A percentile compares a stretch with the other conserved stretches of the same genome.
phyloP scores from a whole-genome alignment of 78 protist genomes.

The Dictyostelium brefeldianum region DNA sequence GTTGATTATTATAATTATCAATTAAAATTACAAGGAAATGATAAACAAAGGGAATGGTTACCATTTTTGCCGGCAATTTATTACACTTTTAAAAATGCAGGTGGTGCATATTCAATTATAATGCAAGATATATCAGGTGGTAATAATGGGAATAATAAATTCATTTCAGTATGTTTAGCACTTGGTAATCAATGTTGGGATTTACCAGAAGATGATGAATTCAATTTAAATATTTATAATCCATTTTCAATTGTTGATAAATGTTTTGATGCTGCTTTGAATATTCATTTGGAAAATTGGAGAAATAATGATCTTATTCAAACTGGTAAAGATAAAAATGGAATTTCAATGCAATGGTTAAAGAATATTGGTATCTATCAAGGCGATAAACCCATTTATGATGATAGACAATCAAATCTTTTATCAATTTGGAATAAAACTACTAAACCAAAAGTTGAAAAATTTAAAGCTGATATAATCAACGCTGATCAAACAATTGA shows the following conservation, averaged over 20 bases:
- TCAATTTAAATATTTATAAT: neutral
- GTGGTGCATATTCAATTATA: neutral
- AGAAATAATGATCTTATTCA: neutral
- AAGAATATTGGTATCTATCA: neutral
- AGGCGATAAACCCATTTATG: neutral
- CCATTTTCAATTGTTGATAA: neutral
- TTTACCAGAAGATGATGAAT: neutral
- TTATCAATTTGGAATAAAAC: neutral
- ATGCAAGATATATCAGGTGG: conserved; percentile 25
- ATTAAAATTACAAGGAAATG: neutral
- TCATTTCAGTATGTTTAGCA: neutral
- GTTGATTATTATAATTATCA: neutral
- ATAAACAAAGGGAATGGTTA: neutral
- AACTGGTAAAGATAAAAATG: too few species aligned
- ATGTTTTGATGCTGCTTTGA: neutral
- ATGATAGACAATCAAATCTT: neutral
- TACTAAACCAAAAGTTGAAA: neutral
- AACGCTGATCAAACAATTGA: neutral
- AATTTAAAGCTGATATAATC: neutral
- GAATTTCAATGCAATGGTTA: neutral
- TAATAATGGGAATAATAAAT: neutral
- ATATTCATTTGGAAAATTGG: conserved; percentile 1
- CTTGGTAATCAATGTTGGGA: conserved; percentile 58
- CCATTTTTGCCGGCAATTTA: conserved; percentile 1
- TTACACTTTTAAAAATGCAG: neutral